A percentile compares a stretch with the other conserved stretches of the same genome.
These are phyloP conservation scores for Litsea cubeba DNA, from an alignment of 164 flowering plant species.

Conservation along the genomic window DNA sequence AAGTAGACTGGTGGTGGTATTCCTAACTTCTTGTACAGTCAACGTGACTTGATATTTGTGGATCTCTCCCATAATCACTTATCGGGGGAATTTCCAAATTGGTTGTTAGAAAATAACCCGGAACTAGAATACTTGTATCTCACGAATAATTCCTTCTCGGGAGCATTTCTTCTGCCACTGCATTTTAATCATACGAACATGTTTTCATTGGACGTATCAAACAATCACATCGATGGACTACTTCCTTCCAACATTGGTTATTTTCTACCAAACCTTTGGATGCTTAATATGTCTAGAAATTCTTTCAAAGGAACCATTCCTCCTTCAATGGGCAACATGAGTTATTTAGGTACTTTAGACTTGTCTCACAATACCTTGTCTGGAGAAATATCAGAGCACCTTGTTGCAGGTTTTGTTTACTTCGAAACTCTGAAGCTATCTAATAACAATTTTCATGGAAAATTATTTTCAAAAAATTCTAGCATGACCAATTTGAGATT, in stretches of 20 bases:
- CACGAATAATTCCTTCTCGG: constrained; percentile 3
- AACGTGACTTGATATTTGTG: background rate
- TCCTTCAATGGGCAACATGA: constrained; percentile 16
- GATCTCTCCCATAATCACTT: constrained; percentile 11
- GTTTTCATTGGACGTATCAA: background rate
- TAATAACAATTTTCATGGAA: constrained; percentile 11
- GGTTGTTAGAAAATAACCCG: constrained; percentile 8
- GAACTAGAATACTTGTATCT: background rate
- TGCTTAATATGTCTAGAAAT: constrained; percentile 9
- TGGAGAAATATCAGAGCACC: constrained; percentile 11
- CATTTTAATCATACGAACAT: background rate
- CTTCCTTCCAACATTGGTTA: background rate
- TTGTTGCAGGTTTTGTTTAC: constrained; percentile 4
- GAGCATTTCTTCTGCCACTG: background rate
- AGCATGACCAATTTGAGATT: background rate
- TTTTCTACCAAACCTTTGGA: background rate
- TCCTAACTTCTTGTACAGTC: constrained; percentile 9
- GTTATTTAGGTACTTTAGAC: background rate
- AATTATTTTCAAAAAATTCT: background rate
- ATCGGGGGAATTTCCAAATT: background rate
- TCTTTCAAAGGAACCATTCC: constrained; percentile 11
- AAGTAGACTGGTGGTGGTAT: background rate
- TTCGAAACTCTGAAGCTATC: constrained; percentile 4
- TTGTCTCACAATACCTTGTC: constrained; percentile 20
- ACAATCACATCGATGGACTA: background rate